Conservation (phyloP, 345 rosid species). For the Turritis glabra region DNA sequence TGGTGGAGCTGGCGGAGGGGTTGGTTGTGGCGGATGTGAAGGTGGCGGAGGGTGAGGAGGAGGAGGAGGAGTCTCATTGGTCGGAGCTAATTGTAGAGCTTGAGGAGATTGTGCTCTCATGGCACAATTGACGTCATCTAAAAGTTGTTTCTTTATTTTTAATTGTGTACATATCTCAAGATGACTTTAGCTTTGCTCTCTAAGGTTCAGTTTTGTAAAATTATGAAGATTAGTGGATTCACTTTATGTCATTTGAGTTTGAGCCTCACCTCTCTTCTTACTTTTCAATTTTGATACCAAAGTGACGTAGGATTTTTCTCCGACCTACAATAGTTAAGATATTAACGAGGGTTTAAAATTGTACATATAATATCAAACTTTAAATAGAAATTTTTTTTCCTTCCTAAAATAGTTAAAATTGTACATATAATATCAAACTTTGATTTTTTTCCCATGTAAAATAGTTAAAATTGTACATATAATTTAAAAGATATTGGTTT, state of each 20-base stretch:
- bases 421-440: not conserved
- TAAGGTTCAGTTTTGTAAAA: not conserved
- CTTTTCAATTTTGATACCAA: not conserved
- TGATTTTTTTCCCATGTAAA: not conserved
- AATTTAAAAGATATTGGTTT: not conserved
- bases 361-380: no score
- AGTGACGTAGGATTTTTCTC: no score
- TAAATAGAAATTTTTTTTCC: no score
- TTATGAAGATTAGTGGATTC: not conserved
- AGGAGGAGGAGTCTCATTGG: constrained; percentile 60
- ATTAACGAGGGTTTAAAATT: no score
- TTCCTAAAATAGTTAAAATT: no score
- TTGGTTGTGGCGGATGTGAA: constrained; percentile 60
- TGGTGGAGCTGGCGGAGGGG: constrained; percentile 48
- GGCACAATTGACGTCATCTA: constrained; percentile 49
- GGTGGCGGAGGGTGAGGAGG: constrained; percentile 49
- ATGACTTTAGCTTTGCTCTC: constrained; percentile 15
- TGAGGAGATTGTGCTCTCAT: constrained; percentile 59
- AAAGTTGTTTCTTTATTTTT: not conserved
- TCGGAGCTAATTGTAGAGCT: constrained; percentile 58
- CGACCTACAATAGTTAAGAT: no score
- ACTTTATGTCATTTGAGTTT: constrained; percentile 7
- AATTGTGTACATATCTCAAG: not conserved
- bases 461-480: not conserved
- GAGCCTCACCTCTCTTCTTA: not conserved